Evolutionary conservation across 257 asterid species (phyloP), one percentile per base, ranked within the genome.

Genomic region (Solanum gracilifrons): DNA sequence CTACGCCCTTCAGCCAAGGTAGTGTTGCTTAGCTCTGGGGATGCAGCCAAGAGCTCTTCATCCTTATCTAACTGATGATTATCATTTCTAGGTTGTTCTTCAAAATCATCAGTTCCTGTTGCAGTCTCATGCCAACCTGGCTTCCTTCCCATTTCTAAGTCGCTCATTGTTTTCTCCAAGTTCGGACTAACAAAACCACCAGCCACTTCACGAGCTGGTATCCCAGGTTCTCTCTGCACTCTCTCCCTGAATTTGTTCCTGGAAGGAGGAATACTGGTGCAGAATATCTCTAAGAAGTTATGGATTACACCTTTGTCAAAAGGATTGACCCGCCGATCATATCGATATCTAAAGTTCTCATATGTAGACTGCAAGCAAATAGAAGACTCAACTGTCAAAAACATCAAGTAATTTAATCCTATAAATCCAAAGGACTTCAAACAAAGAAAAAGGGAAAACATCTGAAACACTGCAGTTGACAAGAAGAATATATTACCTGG

Each of bases 281-380:
- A 96, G 88, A 97, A 97, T 87, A 97, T 98, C 93, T 97, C 99
- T 58, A 92, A 79, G 71, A 96, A 95, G 89, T 96, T 97, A 32
- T 84, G 93, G 73, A 92, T 23, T 88, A 96, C 94, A 88, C 99
- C 98, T 16, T 95, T 96, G 88, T 97, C 90, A 77, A 96, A 95
- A 7, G 93, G 97, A 77, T 96, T 96, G 90, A 92, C 85, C 91
- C 98, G 93, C 90, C 90, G 93, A 86, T 95, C 98, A 71, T 97
- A 90, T 92, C 99, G 91, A 87, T 97, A 95, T 20, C 99, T 98
- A 87, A 97, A 96, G 88, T 97, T 97, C 90, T 97, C 99, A 69
- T 97, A 97, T 73, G 99, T 97, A 20, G 99, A 96, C 99, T 97
- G 97, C 87, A 89, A 89, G 88, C 79, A 58, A 73, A 90, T 72